A percentile compares a stretch with the other conserved stretches of the same genome.
Conservation (phyloP, 2,329 filamentous ascomycete species). For the Talaromyces pinophilus region DNA sequence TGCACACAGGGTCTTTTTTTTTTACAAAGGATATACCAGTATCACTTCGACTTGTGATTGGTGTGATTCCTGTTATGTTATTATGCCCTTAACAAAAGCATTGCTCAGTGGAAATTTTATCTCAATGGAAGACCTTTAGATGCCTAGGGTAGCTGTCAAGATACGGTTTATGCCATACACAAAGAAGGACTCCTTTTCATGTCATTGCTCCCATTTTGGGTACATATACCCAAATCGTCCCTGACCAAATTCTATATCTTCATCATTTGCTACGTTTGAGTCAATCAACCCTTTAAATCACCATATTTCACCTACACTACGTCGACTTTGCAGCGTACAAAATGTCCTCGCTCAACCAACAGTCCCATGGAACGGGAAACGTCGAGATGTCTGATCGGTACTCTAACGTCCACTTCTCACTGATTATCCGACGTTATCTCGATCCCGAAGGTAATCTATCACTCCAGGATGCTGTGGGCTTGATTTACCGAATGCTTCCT, state of each 20-base stretch:
- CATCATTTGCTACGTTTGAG: background rate
- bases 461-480: background rate
- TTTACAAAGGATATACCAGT: background rate
- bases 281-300: background rate
- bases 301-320: background rate
- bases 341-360: background rate
- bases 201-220: background rate
- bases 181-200: background rate
- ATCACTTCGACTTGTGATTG: background rate
- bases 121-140: background rate
- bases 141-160: background rate
- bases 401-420: background rate
- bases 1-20: background rate
- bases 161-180: background rate
- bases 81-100: background rate
- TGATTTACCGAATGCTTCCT: background rate
- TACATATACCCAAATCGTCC: background rate
- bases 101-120: background rate
- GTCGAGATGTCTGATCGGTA: background rate
- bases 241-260: background rate
- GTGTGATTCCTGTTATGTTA: background rate
- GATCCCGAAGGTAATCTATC: background rate
- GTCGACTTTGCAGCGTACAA: background rate
- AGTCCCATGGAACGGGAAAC: background rate
- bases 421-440: background rate